Evolutionary conservation across 306 rosid genomes (phyloP), one percentile per base, ranked within the genome.

Genomic region (Dryas alaskensis): DNA sequence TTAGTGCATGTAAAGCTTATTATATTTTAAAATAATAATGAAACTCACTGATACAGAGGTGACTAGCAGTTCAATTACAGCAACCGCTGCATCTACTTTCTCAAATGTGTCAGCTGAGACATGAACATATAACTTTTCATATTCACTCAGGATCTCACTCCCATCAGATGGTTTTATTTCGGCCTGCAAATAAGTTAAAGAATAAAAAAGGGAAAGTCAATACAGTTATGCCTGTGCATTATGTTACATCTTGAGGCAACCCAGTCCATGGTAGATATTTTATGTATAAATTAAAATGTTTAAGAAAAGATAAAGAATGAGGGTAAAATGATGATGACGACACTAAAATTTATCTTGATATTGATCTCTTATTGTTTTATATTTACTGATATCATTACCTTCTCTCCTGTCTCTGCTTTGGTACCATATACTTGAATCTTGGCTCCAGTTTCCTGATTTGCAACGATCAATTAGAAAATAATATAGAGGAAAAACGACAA

Each of bases 51-150:
- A 82, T 67, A 92, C 74, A 63, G 99, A 92, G 78, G 87, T 84
- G 77, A 94, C 72, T 44, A 94, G 84, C 71, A 94, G 81, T 77
- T 92, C 96, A 77, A 94, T 85, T 42, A 94, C 86, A 45, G 97
- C 88, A 79, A 87, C 84, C 11, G 99, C 95, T 12, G 95, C 93
- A 80, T 92, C 99, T 65, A 94, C 87, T 86, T 94, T 88, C 75
- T 92, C 99, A 79, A 81, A 94, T 81, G 88, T 87, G 67, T 94
- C 97, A 74, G 96, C 99, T 73, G 95, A 86, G 77, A 92, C 73
- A 64, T 79, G 79, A 78, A 90, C 90, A 39, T 77, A 76, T 69
- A 94, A 83, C 73, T 94, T 93, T 78, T 88, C 84, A 82, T 87
- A 88, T 76, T 79, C 73, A 78, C 81, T 50, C 59, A 80, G 92